Percentiles rank a stretch among this genome's conserved stretches.
These are phyloP conservation scores for Cucumis sativus DNA, from an alignment of 306 rosid genomes.

Conservation along the genomic window Cucumber_9930_V3 NC_026660.2:28428501-28429000, in stretches of 20 bases:
- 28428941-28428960: neutral
- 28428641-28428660: slow-evolving; percentile 87
- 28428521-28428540: slow-evolving; percentile 59
- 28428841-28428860: neutral
- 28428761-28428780: slow-evolving; percentile 7
- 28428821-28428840: neutral
- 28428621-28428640: slow-evolving; percentile 65
- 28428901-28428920: neutral
- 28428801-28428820: neutral
- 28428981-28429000: too few relatives aligned
- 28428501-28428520: slow-evolving; percentile 61
- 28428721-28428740: slow-evolving; percentile 75
- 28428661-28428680: slow-evolving; percentile 55
- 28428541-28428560: slow-evolving; percentile 65
- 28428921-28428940: neutral
- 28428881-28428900: neutral
- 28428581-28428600: slow-evolving; percentile 51
- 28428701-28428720: slow-evolving; percentile 74
- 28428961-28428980: neutral
- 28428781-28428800: neutral
- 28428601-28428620: slow-evolving; percentile 37
- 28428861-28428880: neutral
- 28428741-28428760: slow-evolving; percentile 96
- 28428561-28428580: slow-evolving; percentile 67
- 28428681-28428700: slow-evolving; percentile 91